Conservation (phyloP, 2,329 filamentous ascomycete species). For the Coniochaeta prunicola region DNA sequence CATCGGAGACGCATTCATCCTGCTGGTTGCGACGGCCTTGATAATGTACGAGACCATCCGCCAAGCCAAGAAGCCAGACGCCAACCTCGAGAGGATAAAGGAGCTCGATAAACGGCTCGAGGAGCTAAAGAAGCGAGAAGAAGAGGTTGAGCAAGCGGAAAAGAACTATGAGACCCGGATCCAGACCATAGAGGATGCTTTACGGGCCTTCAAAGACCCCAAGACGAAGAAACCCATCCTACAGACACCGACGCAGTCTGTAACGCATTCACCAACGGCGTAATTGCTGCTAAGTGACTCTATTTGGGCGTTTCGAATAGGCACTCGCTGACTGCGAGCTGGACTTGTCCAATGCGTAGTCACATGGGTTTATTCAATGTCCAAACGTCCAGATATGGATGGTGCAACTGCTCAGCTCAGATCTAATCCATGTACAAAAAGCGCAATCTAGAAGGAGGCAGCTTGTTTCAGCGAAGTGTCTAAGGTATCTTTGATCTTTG, state of each 20-base stretch:
- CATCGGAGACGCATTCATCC: slow-evolving; percentile 55
- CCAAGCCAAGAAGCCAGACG: slow-evolving; percentile 52
- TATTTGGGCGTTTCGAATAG: background rate
- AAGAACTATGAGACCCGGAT: slow-evolving; percentile 37
- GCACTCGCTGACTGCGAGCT: too few species aligned
- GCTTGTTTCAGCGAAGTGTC: too few species aligned
- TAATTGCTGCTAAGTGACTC: background rate
- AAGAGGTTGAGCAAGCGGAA: slow-evolving; percentile 42
- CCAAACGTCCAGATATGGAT: too few species aligned
- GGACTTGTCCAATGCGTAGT: too few species aligned
- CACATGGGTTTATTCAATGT: too few species aligned
- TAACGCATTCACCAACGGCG: slow-evolving; percentile 3
- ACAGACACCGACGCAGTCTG: slow-evolving; percentile 22
- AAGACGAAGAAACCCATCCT: slow-evolving; percentile 50
- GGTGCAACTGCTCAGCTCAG: too few species aligned
- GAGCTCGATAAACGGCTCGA: slow-evolving; percentile 38
- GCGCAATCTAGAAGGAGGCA: too few species aligned
- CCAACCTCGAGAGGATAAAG: slow-evolving; percentile 44
- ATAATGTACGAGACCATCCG: slow-evolving; percentile 57
- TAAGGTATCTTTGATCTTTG: too few species aligned
- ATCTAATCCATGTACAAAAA: too few species aligned
- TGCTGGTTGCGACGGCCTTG: slow-evolving; percentile 47
- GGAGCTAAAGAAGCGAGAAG: slow-evolving; percentile 40
- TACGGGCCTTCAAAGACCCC: slow-evolving; percentile 44
- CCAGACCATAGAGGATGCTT: slow-evolving; percentile 44